A percentile compares a stretch with the other conserved stretches of the same genome.
phyloP scores from a whole-genome alignment of 1,139 yeast genomes.

The Sugiyamaella grinbergsii region DNA sequence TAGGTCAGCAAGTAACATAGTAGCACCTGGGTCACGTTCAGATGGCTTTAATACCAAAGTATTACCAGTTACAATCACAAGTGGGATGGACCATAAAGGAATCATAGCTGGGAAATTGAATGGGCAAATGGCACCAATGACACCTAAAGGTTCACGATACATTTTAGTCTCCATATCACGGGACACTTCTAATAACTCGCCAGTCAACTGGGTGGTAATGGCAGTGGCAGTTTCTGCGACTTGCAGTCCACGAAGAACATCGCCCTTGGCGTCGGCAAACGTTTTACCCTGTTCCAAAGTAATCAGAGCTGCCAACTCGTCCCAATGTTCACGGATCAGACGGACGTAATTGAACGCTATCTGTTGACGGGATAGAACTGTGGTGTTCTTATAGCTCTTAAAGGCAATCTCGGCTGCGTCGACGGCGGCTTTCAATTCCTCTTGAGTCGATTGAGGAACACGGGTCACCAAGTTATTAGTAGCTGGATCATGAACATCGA shows the following conservation, averaged over 20 bases:
- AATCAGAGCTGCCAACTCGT: conserved; percentile 68
- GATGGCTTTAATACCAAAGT: conserved; percentile 76
- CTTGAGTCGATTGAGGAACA: conserved; percentile 73
- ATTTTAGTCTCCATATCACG: conserved; percentile 79
- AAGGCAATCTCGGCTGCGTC: conserved; percentile 66
- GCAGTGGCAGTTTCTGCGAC: conserved; percentile 68
- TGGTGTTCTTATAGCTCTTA: conserved; percentile 58
- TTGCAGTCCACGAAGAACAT: conserved; percentile 77
- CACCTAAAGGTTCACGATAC: conserved; percentile 66
- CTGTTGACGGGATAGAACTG: conserved; percentile 71
- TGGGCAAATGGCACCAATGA: conserved; percentile 72
- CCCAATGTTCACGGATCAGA: conserved; percentile 68
- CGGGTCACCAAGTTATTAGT: conserved; percentile 65
- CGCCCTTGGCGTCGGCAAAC: conserved; percentile 75
- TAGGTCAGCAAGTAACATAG: conserved; percentile 73
- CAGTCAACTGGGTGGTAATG: conserved; percentile 63
- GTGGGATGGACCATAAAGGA: conserved; percentile 80
- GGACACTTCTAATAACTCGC: conserved; percentile 68
- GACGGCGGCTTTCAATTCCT: conserved; percentile 68
- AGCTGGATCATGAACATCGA: conserved; percentile 76
- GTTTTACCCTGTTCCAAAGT: conserved; percentile 84
- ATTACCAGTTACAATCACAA: conserved; percentile 76
- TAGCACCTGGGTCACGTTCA: conserved; percentile 78
- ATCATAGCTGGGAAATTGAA: conserved; percentile 86
- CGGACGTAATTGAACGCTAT: conserved; percentile 72